Evolutionary conservation across 176 grass and related monocot species (phyloP).

Genomic region (Aechmea fasciata): DNA sequence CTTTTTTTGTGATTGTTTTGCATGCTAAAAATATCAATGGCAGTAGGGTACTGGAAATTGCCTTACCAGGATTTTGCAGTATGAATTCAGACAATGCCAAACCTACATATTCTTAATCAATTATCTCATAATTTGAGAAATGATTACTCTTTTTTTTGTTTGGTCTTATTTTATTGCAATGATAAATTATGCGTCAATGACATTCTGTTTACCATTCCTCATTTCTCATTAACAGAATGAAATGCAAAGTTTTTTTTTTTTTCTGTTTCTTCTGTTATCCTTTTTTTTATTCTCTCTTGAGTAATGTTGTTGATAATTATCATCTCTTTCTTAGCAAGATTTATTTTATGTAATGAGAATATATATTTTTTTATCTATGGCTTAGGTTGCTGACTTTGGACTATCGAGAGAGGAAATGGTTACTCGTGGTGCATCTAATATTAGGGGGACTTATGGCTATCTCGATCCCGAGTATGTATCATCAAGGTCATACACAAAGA

Average conservation of each 20-base stretch:
- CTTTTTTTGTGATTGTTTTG: background rate
- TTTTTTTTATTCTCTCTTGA: background rate
- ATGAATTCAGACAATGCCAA: background rate
- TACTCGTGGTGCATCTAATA: conserved; percentile 50
- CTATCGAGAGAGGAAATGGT: conserved; percentile 86
- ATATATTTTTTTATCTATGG: conserved; percentile 7
- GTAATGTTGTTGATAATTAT: background rate
- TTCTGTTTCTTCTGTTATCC: background rate
- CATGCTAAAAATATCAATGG: background rate
- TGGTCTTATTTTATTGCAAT: background rate
- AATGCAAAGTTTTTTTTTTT: too few relatives aligned
- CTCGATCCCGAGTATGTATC: conserved; percentile 91
- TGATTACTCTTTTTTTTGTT: background rate
- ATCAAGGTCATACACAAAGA: conserved; percentile 82
- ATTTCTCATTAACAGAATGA: too few relatives aligned
- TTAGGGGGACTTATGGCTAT: conserved; percentile 83
- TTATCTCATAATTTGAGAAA: background rate
- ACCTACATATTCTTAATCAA: background rate
- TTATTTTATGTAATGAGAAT: conserved; percentile 13
- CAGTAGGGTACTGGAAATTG: background rate
- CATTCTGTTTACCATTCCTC: too few relatives aligned
- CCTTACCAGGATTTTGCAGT: background rate
- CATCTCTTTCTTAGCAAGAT: conserved; percentile 7
- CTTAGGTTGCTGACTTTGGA: conserved; percentile 93
- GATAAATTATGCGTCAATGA: background rate